A percentile compares a stretch with the other conserved stretches of the same genome.
phyloP scores from a whole-genome alignment of 441 rosid species.

The Hura crepitans region DNA sequence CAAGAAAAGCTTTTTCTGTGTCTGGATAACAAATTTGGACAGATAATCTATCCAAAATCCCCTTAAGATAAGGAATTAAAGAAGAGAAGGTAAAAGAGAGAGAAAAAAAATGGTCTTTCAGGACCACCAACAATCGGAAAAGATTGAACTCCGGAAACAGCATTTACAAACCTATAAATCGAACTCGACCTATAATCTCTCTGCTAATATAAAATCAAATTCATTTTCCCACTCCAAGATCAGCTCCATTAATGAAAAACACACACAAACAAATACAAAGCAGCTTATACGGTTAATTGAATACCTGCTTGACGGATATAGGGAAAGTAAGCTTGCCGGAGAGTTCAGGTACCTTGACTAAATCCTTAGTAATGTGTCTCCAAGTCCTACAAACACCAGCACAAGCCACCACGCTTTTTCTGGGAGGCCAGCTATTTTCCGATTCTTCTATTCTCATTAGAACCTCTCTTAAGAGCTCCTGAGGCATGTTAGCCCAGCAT shows the following conservation, averaged over 20 bases:
- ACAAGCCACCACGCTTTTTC: constrained; percentile 86
- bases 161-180: neutral
- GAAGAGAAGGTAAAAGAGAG: neutral
- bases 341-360: constrained; percentile 70
- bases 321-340: constrained; percentile 82
- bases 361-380: constrained; percentile 79
- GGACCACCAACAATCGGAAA: neutral
- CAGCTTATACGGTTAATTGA: neutral
- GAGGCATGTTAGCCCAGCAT: constrained; percentile 84
- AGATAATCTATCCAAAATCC: neutral
- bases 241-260: neutral
- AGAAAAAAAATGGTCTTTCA: neutral
- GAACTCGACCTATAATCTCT: neutral
- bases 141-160: neutral
- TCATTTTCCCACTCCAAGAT: neutral
- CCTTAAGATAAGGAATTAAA: neutral
- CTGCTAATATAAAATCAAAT: neutral
- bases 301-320: constrained; percentile 88
- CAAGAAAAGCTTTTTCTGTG: neutral
- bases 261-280: no score
- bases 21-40: neutral
- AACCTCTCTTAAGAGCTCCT: constrained; percentile 86
- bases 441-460: constrained; percentile 72
- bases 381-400: constrained; percentile 94
- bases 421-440: constrained; percentile 69